Evolutionary conservation across 768 basidiomycete genomes (phyloP), one percentile per base, ranked within the genome.

Genomic region (Tylopilus sp.): DNA sequence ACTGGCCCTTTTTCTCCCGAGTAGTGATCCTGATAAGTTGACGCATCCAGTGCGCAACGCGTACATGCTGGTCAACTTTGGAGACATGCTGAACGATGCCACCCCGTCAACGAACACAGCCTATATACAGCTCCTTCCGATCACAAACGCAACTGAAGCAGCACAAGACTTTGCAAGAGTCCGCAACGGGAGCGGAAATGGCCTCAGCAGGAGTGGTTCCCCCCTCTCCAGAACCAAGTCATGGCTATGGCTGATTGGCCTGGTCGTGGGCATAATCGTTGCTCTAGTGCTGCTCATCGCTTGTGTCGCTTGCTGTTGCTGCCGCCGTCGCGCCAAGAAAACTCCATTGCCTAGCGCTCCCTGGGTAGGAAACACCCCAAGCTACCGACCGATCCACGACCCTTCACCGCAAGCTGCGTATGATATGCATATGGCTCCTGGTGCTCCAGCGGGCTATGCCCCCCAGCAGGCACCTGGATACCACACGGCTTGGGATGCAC

Each of bases 11-110:
- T 25, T 43, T 34, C 38, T 42, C 37, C 33, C 45, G 25, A 21
- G 25, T 34, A 34, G 11, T 31, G 28, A 17, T 25, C 57, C 44
- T 52, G 19, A 48, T 22, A 34, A 13, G 13, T 41, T 28, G 10
- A 33, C 38, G 7, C 7, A 6, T 36, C 22, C 60, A 87, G 86
- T 87, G 50, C 81, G 84, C 45, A 89, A 87, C 58, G 76, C 77
- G 11, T 88, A 87, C 63, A 67, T 79, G 14, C 67, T 83, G 36
- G 76, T 89, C 68, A 75, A 87, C 66, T 86, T 79, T 58, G 86
- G 87, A 33, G 76, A 85, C 66, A 80, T 83, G 65, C 69, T 83
- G 53, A 67, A 78, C 43, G 77, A 71, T 22, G 68, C 74, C 44
- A 57, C 68, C 12, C 53, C 71, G 16, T 64, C 65, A 16, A 66